These are phyloP conservation scores for Tieghemostelium lacteum DNA, from an alignment of 78 protist genomes.

Conservation along the genomic window DNA sequence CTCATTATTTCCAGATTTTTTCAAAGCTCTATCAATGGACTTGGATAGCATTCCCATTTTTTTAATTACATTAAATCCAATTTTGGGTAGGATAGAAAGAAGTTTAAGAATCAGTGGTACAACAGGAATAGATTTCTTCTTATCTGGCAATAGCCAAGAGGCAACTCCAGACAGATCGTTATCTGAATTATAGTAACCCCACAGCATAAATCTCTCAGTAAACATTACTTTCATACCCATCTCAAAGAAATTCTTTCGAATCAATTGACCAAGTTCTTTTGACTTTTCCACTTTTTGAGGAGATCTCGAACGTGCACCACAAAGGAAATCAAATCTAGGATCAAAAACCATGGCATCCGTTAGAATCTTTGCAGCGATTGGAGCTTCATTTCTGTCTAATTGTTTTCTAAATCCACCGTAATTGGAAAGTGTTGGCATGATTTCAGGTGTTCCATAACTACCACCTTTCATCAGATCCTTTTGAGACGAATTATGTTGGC, in stretches of 20 bases:
- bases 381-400: slow-evolving; percentile 22
- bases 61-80: slow-evolving; percentile 32
- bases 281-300: neutral
- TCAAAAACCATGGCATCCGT: slow-evolving; percentile 24
- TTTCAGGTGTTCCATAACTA: neutral
- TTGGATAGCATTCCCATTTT: slow-evolving; percentile 24
- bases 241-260: slow-evolving; percentile 25
- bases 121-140: slow-evolving; percentile 20
- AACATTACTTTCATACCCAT: slow-evolving; percentile 27
- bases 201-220: slow-evolving; percentile 18
- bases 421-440: neutral
- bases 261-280: neutral
- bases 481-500: too few species aligned
- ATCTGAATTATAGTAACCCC: slow-evolving; percentile 46
- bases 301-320: slow-evolving; percentile 1
- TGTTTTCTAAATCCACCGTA: slow-evolving; percentile 22
- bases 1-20: neutral
- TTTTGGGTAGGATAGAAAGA: slow-evolving; percentile 38
- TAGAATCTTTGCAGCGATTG: neutral
- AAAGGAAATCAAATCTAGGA: slow-evolving; percentile 16
- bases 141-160: slow-evolving; percentile 56
- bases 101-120: slow-evolving; percentile 14
- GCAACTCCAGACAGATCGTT: slow-evolving; percentile 39
- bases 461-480: too few species aligned
- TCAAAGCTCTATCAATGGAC: slow-evolving; percentile 8